Percentiles rank a stretch among this genome's conserved stretches.
Evolutionary conservation across 2,329 filamentous ascomycete genomes (phyloP).

Genomic region (Pseudogymnoascus sp.): DNA sequence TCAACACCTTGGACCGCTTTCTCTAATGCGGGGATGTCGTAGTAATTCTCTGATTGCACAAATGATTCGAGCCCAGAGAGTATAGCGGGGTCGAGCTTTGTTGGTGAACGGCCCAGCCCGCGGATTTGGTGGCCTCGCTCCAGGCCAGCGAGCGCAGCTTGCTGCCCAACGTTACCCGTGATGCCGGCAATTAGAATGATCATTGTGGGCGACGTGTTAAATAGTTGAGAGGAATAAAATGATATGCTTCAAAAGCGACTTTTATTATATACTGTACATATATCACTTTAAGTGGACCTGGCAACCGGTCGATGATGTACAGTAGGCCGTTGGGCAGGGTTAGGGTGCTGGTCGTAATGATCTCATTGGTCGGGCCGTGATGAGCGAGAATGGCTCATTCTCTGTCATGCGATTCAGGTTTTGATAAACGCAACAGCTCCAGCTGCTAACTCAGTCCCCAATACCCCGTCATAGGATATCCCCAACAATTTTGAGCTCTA

Average conservation of each 20-base stretch:
- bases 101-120: not conserved
- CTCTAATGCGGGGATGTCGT: constrained; percentile 28
- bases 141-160: not conserved
- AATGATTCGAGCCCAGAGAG: constrained; percentile 23
- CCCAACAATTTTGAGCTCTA: too few species aligned
- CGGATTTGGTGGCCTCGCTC: not conserved
- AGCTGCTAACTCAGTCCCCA: too few species aligned
- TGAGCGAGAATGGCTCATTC: not conserved
- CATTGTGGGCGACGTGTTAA: not conserved
- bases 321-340: not conserved
- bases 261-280: not conserved
- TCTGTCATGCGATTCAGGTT: not conserved
- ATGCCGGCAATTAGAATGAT: not conserved
- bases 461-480: too few species aligned
- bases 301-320: not conserved
- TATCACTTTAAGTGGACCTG: not conserved
- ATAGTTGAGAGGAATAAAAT: not conserved
- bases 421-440: too few species aligned
- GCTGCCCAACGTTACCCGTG: not conserved
- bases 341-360: not conserved
- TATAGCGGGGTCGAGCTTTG: not conserved
- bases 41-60: constrained; percentile 19
- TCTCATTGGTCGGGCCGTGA: not conserved
- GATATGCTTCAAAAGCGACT: not conserved
- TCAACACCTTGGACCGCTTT: constrained; percentile 28